phyloP scores from a whole-genome alignment of 2,329 filamentous ascomycete species.

The Zymoseptoria pseudotritici region DNA sequence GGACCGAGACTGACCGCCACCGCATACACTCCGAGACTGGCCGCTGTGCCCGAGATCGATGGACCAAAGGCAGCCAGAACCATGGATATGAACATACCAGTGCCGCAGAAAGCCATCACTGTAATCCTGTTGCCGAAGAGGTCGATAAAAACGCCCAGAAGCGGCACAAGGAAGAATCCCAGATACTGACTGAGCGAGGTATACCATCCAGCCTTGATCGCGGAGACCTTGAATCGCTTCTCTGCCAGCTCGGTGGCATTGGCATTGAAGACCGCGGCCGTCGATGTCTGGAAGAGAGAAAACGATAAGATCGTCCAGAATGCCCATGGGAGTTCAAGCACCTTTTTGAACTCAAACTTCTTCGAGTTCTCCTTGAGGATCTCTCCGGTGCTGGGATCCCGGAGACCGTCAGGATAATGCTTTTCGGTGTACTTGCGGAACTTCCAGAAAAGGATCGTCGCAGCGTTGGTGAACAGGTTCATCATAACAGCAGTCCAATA shows the following conservation, averaged over 20 bases:
- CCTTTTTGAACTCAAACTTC: conserved; percentile 49
- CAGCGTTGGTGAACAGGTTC: conserved; percentile 55
- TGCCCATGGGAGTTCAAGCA: conserved; percentile 52
- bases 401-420: conserved; percentile 38
- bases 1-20: conserved; percentile 50
- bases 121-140: conserved; percentile 47
- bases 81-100: conserved; percentile 48
- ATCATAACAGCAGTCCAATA: conserved; percentile 57
- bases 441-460: conserved; percentile 48
- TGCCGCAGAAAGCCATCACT: conserved; percentile 40
- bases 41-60: conserved; percentile 46
- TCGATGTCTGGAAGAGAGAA: conserved; percentile 52
- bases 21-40: conserved; percentile 54
- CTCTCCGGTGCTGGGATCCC: conserved; percentile 52
- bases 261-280: conserved; percentile 47
- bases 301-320: conserved; percentile 52
- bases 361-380: conserved; percentile 53
- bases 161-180: conserved; percentile 52
- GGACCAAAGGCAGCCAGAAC: conserved; percentile 47
- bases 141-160: conserved; percentile 51
- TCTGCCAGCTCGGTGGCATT: conserved; percentile 57
- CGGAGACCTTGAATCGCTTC: conserved; percentile 49
- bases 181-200: conserved; percentile 50
- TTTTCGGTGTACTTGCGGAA: conserved; percentile 48
- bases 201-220: conserved; percentile 55